Evolutionary conservation across 179 eudicot genomes (phyloP), one percentile per base, ranked within the genome.

Genomic region (Gypsophila paniculata): DNA sequence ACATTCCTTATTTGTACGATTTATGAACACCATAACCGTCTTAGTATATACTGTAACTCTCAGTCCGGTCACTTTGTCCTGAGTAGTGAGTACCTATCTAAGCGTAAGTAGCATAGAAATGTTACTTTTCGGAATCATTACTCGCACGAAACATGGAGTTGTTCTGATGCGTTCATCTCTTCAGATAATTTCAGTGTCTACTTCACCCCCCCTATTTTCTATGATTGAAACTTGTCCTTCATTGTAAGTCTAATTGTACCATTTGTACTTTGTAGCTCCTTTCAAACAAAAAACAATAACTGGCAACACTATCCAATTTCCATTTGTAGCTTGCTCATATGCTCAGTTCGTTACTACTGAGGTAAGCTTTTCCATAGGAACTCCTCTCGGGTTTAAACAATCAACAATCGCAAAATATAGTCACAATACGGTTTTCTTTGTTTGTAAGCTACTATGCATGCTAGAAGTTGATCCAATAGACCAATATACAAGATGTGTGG

Each of bases 1-100:
- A 15, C n/a, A 68, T 72, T 8, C 70, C 46, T 75, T 52, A 17
- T 21, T 26, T 63, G 67, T 52, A 65, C 68, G 36, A 64, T 78
- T 57, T 64, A 26, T 65, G 29, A 69, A 69, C 68, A 17, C 32
- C 52, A n/a, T 61, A 48, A n/a, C n/a, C 8, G n/a, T 44, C 55
- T 54, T 21, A 26, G 65, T 48, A 51, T 29, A 70, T 64, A 73
- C 34, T 78, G 71, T 73, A 69, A 42, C 13, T 48, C 51, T 52
- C 38, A 25, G 22, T 6, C 34, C 11, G 38, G 18, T 29, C 11
- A 72, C 71, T 73, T 29, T 29, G 34, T 29, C 34, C 34, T 29
- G 34, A 29, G 34, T 1, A 29, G 2, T 29, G 34, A 29, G 34
- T 1, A 29, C 34, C 34, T 29, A 29, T 29, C 2, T 4, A 29